Conservation (phyloP, 768 basidiomycete species). For the Tylopilus sp. region DNA sequence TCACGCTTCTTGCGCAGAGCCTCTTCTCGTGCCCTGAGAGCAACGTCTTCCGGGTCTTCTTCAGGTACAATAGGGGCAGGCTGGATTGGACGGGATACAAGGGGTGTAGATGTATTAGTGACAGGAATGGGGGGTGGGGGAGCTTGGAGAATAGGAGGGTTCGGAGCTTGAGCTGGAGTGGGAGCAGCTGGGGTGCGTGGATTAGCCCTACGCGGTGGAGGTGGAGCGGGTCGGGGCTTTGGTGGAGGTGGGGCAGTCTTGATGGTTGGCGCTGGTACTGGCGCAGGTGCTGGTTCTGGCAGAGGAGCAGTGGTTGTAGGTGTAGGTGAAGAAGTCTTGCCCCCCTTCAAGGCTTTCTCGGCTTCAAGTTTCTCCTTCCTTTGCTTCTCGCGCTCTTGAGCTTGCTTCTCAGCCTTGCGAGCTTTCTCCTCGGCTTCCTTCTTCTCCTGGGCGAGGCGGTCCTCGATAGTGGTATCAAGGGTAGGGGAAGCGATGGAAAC, state of each 20-base stretch:
- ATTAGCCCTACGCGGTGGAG: slow-evolving; percentile 28
- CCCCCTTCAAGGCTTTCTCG: slow-evolving; percentile 64
- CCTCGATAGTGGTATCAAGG: slow-evolving; percentile 80
- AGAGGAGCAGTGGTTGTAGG: slow-evolving; percentile 42
- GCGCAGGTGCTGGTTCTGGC: slow-evolving; percentile 37
- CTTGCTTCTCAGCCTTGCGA: slow-evolving; percentile 71
- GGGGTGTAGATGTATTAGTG: slow-evolving; percentile 30
- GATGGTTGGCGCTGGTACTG: slow-evolving; percentile 37
- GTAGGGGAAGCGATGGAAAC: slow-evolving; percentile 38
- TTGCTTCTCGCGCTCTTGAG: slow-evolving; percentile 72
- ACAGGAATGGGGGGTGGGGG: slow-evolving; percentile 24
- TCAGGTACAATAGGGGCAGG: slow-evolving; percentile 38
- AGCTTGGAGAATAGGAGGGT: slow-evolving; percentile 20
- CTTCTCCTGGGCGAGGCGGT: slow-evolving; percentile 81
- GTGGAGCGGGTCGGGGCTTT: slow-evolving; percentile 31
- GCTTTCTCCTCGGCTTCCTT: slow-evolving; percentile 89
- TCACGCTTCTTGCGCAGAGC: slow-evolving; percentile 68
- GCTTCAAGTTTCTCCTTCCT: slow-evolving; percentile 72
- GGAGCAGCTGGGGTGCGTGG: slow-evolving; percentile 18
- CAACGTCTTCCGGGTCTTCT: slow-evolving; percentile 77
- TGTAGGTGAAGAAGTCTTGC: slow-evolving; percentile 38
- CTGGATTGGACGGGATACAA: slow-evolving; percentile 53
- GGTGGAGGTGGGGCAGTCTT: slow-evolving; percentile 38
- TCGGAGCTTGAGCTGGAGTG: slow-evolving; percentile 22
- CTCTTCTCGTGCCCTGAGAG: slow-evolving; percentile 64